Percentiles rank a stretch among this genome's conserved stretches.
phyloP scores from a whole-genome alignment of 2,329 filamentous ascomycete genomes.

The Xylaria sp. region DNA sequence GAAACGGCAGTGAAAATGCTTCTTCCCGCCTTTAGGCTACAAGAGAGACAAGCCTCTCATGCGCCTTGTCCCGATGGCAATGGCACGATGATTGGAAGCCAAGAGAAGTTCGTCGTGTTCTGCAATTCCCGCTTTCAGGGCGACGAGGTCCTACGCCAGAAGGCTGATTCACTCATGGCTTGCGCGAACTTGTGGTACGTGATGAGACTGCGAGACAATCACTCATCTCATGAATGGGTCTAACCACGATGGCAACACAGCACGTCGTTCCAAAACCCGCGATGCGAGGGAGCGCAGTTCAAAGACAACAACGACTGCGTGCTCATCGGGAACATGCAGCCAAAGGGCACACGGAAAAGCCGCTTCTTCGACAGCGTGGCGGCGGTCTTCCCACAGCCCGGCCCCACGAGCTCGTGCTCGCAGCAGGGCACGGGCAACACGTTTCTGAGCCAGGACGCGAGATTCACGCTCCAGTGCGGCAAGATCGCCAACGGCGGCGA shows the following conservation, averaged over 20 bases:
- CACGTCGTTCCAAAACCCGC: conserved; percentile 34
- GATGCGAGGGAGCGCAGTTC: conserved; percentile 37
- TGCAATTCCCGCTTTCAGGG: conserved; percentile 34
- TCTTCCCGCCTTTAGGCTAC: conserved; percentile 6
- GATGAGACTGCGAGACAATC: not conserved
- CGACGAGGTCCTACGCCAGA: conserved; percentile 33
- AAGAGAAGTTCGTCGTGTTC: conserved; percentile 36
- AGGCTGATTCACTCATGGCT: conserved; percentile 31
- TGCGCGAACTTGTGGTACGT: conserved; percentile 36
- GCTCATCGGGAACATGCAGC: conserved; percentile 23
- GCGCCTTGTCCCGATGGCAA: conserved; percentile 38
- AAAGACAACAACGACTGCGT: conserved; percentile 31
- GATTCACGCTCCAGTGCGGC: conserved; percentile 33
- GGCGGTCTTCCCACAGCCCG: conserved; percentile 29
- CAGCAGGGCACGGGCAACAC: conserved; percentile 30
- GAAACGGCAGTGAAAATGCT: conserved; percentile 8
- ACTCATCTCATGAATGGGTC: not conserved
- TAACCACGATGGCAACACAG: conserved; percentile 13
- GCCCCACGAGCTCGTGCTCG: conserved; percentile 33
- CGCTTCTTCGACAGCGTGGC: conserved; percentile 32
- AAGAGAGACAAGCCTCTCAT: conserved; percentile 23
- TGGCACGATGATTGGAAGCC: conserved; percentile 35
- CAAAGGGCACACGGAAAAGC: conserved; percentile 25
- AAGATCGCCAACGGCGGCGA: conserved; percentile 31
- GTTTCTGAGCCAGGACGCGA: conserved; percentile 19